These are phyloP conservation scores for Micromonas commoda DNA, from an alignment of 139 green algal species.

Conservation along the genomic window DNA sequence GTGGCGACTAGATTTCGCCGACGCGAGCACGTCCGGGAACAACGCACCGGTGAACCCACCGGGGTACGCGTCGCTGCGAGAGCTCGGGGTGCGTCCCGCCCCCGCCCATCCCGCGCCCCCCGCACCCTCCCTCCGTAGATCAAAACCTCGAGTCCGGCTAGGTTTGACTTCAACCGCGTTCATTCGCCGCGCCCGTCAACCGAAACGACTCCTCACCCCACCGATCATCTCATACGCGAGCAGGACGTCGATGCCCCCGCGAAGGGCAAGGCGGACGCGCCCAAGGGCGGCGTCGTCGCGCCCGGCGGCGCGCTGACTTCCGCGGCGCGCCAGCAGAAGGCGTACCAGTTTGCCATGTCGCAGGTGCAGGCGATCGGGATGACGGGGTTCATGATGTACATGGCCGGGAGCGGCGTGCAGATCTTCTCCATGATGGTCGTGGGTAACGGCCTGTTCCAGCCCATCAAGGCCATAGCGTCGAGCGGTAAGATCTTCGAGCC, in stretches of 20 bases:
- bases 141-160: too few relatives aligned
- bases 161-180: too few relatives aligned
- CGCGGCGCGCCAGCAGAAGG: constrained; percentile 24
- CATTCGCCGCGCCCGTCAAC: too few relatives aligned
- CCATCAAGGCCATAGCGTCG: constrained; percentile 65
- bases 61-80: not conserved
- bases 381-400: constrained; percentile 94
- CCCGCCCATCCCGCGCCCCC: too few relatives aligned
- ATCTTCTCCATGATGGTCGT: constrained; percentile 91
- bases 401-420: constrained; percentile 81
- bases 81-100: too few relatives aligned
- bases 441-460: constrained; percentile 66
- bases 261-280: not conserved
- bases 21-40: not conserved
- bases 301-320: not conserved
- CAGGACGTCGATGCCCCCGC: not conserved
- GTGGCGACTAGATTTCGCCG: not conserved
- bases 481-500: constrained; percentile 61
- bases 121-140: too few relatives aligned
- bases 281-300: not conserved
- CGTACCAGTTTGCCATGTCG: constrained; percentile 32
- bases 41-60: not conserved
- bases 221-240: too few relatives aligned
- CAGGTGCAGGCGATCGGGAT: constrained; percentile 51
- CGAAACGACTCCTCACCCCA: too few relatives aligned